Base-by-base conservation (phyloP, 495 filamentous ascomycete genomes). In the Penicillium atrosanguineum region DNA sequence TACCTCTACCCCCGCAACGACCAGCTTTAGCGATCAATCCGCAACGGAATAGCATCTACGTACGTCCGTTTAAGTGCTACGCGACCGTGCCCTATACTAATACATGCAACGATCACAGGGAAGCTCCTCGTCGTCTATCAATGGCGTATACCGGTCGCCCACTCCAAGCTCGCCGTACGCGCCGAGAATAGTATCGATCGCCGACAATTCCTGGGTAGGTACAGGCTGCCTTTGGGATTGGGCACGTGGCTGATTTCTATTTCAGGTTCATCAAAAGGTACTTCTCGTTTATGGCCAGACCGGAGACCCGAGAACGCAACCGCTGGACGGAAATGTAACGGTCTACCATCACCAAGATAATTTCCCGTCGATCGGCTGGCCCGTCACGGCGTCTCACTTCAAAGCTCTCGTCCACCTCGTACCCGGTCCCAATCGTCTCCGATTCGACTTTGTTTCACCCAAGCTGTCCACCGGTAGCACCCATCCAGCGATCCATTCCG, bases 351-450 rank as follows among this genome's bases (percentile, higher is more conserved):
- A 90, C 56, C 85, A 95, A 64, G 90, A 96, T 65, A 83, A 72
- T 57, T 94, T 95, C 60, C 91, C 92, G 9, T 75, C 87, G 7
- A 88, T 83, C 14, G 70, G 74, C 38, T 96, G 90, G 90, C 92
- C 90, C 16, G 92, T 96, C 8, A 85, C 78, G 62, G 84, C 89
- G 37, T 94, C 88, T 3, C 83, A 89, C 67, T 97, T 95, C 75
- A 97, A 96, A 72, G 87, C 87, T 7, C 77, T 96, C 31, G 79
- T 95, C 11, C 88, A 95, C 66, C 79, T 97, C n/a, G 79, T 84
- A 53, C 90, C 92, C 0, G 92, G 92, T 20, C 87, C 89, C 41
- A 97, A 97, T 70, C 83, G 82, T 48, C 59, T 97, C 26, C 84
- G 89, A 7, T 86, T 96, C 55, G 92, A 96, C 60, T 97, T 95